Base-by-base conservation (phyloP, 148 eudicot genomes). In the Rhododendron griersonianum region DNA sequence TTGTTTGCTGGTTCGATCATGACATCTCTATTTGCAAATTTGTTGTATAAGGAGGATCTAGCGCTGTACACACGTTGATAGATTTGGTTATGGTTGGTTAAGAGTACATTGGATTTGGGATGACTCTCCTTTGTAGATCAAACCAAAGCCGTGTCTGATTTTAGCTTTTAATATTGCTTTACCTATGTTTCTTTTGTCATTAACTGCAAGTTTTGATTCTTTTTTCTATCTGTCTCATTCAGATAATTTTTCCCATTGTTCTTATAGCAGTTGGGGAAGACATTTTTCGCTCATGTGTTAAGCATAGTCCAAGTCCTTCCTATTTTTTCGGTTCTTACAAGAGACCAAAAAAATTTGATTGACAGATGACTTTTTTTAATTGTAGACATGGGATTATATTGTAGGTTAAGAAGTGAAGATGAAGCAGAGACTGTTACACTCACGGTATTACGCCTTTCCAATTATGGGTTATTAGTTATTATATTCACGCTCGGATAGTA, bases 371-470 rank as follows among this genome's bases (percentile, higher is more conserved):
- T 9, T 53, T 18, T 55, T 71, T 16, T 48, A 21, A 67, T 85
- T 6, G 15, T 25, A 71, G 39, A n/a, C 28, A 4, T 30, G 35
- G 7, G 19, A 50, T 35, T 55, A 48, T 82, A 39, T 86, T 82
- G 81, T 80, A 86, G 85, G 85, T 28, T 59, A 86, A 55, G 79
- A 82, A 86, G 81, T 86, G 85, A 86, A 28, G 83, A 21, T 50
- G 69, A 81, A 74, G 81, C 75, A 73, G 48, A 75, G 50, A 37
- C 21, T 7, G 15, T 71, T 5, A 71, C 35, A 14, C 18, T 39
- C 41, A 71, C 21, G 76, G 76, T 71, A 71, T 14, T 71, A 71
- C 7, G 8, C 9, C 8, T 67, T 67, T 25, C 35, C 74, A n/a
- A 63, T 67, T 25, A 9, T 67, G 14, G 30, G 16, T n/a, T 67